phyloP scores from a whole-genome alignment of 495 filamentous ascomycete genomes.

The Penicillium riverlandense region DNA sequence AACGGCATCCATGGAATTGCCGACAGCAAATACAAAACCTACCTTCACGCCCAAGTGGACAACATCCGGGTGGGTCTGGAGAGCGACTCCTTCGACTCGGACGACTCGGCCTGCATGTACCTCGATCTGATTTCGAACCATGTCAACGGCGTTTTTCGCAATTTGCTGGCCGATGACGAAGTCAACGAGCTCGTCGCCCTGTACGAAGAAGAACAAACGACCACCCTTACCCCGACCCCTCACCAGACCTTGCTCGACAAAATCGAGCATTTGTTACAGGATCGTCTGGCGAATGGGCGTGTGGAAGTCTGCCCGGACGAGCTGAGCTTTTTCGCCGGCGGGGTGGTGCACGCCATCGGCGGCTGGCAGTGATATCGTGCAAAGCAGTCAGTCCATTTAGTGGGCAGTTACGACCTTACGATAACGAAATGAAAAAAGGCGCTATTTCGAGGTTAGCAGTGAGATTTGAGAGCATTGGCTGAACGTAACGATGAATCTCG shows the following conservation, averaged over 20 bases:
- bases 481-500: neutral
- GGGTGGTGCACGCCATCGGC: slow-evolving; percentile 31
- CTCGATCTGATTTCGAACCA: slow-evolving; percentile 32
- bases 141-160: slow-evolving; percentile 36
- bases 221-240: neutral
- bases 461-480: too few species aligned
- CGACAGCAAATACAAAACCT: slow-evolving; percentile 24
- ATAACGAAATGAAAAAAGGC: slow-evolving; percentile 1
- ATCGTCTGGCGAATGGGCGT: slow-evolving; percentile 24
- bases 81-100: slow-evolving; percentile 29
- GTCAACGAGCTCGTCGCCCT: slow-evolving; percentile 26
- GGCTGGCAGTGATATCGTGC: slow-evolving; percentile 12
- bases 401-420: slow-evolving; percentile 8
- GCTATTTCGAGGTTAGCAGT: too few species aligned
- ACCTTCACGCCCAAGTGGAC: slow-evolving; percentile 28
- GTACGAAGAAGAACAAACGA: slow-evolving; percentile 14
- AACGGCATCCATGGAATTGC: slow-evolving; percentile 37
- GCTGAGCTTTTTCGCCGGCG: slow-evolving; percentile 37
- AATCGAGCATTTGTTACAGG: slow-evolving; percentile 29
- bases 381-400: too few species aligned
- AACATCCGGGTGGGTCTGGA: slow-evolving; percentile 29
- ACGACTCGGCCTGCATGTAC: slow-evolving; percentile 26
- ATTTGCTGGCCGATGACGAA: slow-evolving; percentile 32
- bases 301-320: slow-evolving; percentile 32
- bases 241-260: slow-evolving; percentile 20